Base-by-base conservation (phyloP, 2,329 filamentous ascomycete genomes). In the Cladophialophora exuberans region DNA sequence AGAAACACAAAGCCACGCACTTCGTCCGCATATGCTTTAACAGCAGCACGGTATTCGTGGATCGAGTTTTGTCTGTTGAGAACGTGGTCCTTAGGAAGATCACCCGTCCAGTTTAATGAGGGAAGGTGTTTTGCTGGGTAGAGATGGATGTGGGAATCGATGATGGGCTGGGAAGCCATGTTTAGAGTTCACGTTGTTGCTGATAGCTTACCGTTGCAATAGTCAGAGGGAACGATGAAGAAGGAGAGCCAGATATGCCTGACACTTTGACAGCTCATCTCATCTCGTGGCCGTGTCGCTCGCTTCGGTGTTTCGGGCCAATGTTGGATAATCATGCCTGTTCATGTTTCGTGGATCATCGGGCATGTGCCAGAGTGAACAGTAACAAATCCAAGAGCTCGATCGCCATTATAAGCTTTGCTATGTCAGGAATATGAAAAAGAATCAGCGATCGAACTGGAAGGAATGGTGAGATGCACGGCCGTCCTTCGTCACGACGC, bases 91-190 rank as follows among this genome's bases (percentile, higher is more conserved):
- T 83, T 74, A 3, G 71, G 79, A 73, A 83, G 83, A n/a, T 50
- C 56, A 11, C 45, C 30, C 11, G 62, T 58, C 91, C 90, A 96
- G 54, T 82, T 75, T 60, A 95, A 82, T 33, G 82, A 81, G 51
- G 79, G 68, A 48, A 88, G 68, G 65, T 93, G 88, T 49, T 82
- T 80, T 41, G 77, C 72, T 39, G 90, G 88, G 77, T 85, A 96
- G 67, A 97, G 84, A 75, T 97, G 92, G 73, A 97, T 87, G 77
- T 97, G 93, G 33, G 90, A 87, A 77, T 97, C 92, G 72, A 97
- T 84, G 67, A 96, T 86, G 10, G 57, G 52, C 2, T 54, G 35
- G 48, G 51, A 41, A 6, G 39, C 20, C 55, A 58, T 58, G 30
- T 22, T 17, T 44, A 5, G n/a, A 17, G 11, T n/a, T n/a, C n/a